A percentile compares a stretch with the other conserved stretches of the same genome.
Evolutionary conservation across 257 asterid species (phyloP).

Genomic region (Fraxinus quadrangulata): DNA sequence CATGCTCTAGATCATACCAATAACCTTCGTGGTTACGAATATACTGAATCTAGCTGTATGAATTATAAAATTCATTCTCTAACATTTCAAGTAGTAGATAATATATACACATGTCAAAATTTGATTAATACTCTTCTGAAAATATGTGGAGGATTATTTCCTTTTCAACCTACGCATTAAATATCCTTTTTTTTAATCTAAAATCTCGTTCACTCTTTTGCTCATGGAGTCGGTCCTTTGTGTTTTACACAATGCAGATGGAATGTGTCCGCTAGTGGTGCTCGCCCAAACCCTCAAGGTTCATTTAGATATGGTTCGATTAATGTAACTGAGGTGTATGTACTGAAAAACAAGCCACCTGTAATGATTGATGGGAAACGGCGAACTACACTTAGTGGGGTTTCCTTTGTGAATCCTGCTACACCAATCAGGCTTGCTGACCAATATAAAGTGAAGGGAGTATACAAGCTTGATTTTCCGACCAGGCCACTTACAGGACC

Average conservation of each 20-base stretch:
- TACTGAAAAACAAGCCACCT: conserved; percentile 73
- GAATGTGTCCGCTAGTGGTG: conserved; percentile 98
- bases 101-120: no score
- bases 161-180: no score
- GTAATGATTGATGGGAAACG: conserved; percentile 58
- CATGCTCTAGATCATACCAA: no score
- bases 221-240: neutral
- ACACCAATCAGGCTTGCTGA: conserved; percentile 98
- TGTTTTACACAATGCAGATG: conserved; percentile 50
- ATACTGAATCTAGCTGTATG: no score
- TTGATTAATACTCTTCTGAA: no score
- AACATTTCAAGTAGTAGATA: no score
- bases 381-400: conserved; percentile 77
- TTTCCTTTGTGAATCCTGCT: conserved; percentile 75
- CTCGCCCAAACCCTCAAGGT: conserved; percentile 99
- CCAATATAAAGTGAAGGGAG: conserved; percentile 65
- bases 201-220: neutral
- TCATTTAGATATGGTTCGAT: conserved; percentile 94
- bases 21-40: no score
- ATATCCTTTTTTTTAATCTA: neutral
- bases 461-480: conserved; percentile 88
- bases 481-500: conserved; percentile 72
- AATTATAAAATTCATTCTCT: no score
- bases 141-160: no score
- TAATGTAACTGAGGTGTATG: conserved; percentile 86